Conservation (phyloP, 768 basidiomycete species). For the Suillus placidus region DNA sequence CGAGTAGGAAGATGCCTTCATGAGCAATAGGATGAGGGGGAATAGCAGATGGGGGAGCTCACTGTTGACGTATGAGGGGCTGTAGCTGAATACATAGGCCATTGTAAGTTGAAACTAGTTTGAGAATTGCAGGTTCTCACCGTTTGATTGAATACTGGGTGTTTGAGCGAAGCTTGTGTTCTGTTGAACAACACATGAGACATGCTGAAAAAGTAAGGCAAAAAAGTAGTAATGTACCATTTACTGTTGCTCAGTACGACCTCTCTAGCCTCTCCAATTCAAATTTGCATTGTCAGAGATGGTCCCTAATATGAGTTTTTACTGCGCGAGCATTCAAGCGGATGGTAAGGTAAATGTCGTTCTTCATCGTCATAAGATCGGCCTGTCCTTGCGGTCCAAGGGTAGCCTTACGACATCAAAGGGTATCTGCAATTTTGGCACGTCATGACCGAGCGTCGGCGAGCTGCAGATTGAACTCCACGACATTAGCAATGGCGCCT, state of each 20-base stretch:
- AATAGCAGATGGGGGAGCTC: slow-evolving; percentile 26
- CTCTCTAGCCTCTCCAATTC: slow-evolving; percentile 20
- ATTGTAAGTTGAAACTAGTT: slow-evolving; percentile 30
- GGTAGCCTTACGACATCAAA: neutral
- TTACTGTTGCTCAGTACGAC: slow-evolving; percentile 9
- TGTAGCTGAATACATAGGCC: slow-evolving; percentile 23
- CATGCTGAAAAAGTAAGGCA: slow-evolving; percentile 16
- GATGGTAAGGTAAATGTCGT: neutral
- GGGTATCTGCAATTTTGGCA: neutral
- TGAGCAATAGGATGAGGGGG: slow-evolving; percentile 23
- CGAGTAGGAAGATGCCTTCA: neutral
- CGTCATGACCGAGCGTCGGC: neutral
- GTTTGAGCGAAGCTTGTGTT: slow-evolving; percentile 26
- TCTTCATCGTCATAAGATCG: neutral
- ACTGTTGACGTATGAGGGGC: slow-evolving; percentile 13
- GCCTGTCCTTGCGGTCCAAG: neutral
- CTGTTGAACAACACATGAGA: slow-evolving; percentile 27
- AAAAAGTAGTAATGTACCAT: slow-evolving; percentile 15
- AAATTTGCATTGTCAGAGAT: slow-evolving; percentile 18
- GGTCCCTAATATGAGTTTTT: slow-evolving; percentile 18
- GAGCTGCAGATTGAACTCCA: slow-evolving; percentile 11
- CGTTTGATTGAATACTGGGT: slow-evolving; percentile 25
- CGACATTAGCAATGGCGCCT: neutral
- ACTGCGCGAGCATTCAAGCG: slow-evolving; percentile 22
- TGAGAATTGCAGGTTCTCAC: slow-evolving; percentile 28